phyloP scores from a whole-genome alignment of 768 basidiomycete species.

The Infundibulicybe gibba region DNA sequence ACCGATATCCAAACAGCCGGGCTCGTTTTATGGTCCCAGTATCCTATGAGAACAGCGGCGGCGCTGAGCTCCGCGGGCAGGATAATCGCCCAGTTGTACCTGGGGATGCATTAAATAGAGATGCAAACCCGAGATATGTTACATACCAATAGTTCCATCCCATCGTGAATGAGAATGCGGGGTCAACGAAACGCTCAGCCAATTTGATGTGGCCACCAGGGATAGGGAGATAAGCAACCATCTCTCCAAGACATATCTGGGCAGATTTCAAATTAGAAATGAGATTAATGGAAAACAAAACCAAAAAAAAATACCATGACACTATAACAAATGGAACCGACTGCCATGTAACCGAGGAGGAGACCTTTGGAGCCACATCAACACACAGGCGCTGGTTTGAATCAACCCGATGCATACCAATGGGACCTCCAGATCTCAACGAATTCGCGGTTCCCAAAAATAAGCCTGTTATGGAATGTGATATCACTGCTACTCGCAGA shows the following conservation, averaged over 20 bases:
- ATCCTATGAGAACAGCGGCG: slow-evolving; percentile 73
- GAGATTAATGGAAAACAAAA: not conserved
- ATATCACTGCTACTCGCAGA: not conserved
- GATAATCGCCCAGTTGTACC: slow-evolving; percentile 63
- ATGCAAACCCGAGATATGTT: not conserved
- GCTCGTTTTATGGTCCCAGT: slow-evolving; percentile 55
- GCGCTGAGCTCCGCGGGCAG: slow-evolving; percentile 74
- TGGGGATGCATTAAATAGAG: slow-evolving; percentile 5
- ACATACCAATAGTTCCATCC: slow-evolving; percentile 47
- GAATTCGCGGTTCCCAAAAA: slow-evolving; percentile 63
- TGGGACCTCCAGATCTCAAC: slow-evolving; percentile 57
- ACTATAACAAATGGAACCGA: slow-evolving; percentile 67
- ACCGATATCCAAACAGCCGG: slow-evolving; percentile 81
- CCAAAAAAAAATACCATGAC: slow-evolving; percentile 70
- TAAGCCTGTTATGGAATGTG: slow-evolving; percentile 7
- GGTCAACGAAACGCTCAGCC: slow-evolving; percentile 80
- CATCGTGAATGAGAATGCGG: slow-evolving; percentile 61
- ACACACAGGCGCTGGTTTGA: not conserved
- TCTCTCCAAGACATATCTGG: slow-evolving; percentile 68
- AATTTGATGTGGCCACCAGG: slow-evolving; percentile 79
- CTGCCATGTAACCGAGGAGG: slow-evolving; percentile 60
- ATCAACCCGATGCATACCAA: slow-evolving; percentile 43
- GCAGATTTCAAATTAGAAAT: not conserved
- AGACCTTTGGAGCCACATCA: slow-evolving; percentile 35
- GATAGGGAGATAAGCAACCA: slow-evolving; percentile 76